A percentile compares a stretch with the other conserved stretches of the same genome.
These are phyloP conservation scores for Colletotrichum sp. DNA, from an alignment of 2,329 filamentous ascomycete species.

Conservation along the genomic window DNA sequence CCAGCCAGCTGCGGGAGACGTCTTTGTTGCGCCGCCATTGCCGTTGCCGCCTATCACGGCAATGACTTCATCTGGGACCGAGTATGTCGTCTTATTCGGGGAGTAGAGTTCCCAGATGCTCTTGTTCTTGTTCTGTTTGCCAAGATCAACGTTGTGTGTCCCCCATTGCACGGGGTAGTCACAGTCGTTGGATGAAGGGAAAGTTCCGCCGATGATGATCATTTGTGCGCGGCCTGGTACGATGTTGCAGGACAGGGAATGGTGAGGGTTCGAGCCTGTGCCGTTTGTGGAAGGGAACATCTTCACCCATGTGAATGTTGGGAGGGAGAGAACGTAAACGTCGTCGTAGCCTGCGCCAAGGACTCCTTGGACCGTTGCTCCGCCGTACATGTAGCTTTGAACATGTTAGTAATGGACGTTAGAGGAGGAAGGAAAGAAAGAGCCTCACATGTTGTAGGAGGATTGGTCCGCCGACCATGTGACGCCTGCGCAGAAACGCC, in stretches of 20 bases:
- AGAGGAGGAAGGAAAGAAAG: neutral
- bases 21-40: conserved; percentile 59
- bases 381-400: conserved; percentile 65
- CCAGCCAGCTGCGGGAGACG: conserved; percentile 54
- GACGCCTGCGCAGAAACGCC: conserved; percentile 66
- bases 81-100: conserved; percentile 54
- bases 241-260: conserved; percentile 64
- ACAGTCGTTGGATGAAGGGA: conserved; percentile 53
- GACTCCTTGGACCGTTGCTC: conserved; percentile 49
- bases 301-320: conserved; percentile 68
- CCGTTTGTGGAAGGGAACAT: conserved; percentile 47
- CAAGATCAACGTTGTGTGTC: conserved; percentile 60
- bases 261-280: conserved; percentile 50
- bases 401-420: neutral
- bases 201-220: conserved; percentile 66
- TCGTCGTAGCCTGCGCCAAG: conserved; percentile 61
- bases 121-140: conserved; percentile 50
- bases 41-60: conserved; percentile 54
- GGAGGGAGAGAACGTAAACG: conserved; percentile 65
- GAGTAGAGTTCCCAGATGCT: conserved; percentile 57
- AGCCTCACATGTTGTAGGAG: conserved; percentile 67
- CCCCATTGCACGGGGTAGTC: conserved; percentile 59
- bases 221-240: conserved; percentile 60
- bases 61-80: conserved; percentile 57
- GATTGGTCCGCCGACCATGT: conserved; percentile 64